Evolutionary conservation across 164 flowering plant species (phyloP), one percentile per base, ranked within the genome.

Genomic region (Saururus chinensis): DNA sequence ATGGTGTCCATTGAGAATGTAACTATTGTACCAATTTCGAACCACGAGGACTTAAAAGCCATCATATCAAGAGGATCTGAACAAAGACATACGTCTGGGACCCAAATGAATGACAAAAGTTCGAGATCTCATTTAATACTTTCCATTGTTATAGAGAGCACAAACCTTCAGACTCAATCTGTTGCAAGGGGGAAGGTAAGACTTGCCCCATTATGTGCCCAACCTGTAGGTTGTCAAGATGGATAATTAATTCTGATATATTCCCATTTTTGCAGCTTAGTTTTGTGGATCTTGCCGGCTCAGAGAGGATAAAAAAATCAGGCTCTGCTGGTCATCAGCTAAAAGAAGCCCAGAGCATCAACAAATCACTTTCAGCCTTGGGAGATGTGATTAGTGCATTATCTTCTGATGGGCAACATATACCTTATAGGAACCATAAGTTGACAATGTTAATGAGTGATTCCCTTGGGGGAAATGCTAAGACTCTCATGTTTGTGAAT

Each of bases 201-300:
- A 8, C 23, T 37, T 20, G 9, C 25, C 19, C n/a, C 10, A 26
- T 45, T 41, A 19, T 40, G 13, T 54, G 49, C 17, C 49, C 49
- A 16, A 24, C 37, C 0, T 0, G 21, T 45, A 58, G 14, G 10
- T 58, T 35, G 13, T 56, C 25, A 19, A n/a, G 19, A 58, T 58
- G 22, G 4, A 40, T 20, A 41, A 56, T 41, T 55, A 22, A 41
- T 23, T 40, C 17, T n/a, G 8, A 57, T 53, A 51, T 24, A 17
- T 26, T 8, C 48, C 40, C 60, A n/a, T n/a, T 0, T 71, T 9
- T 86, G 79, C 92, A 95, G 99, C 72, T 95, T 45, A 95, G 99
- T 73, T 95, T 95, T 75, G 99, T 95, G 30, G 99, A 95, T 74
- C 96, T 95, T 66, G 99, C 99, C 75, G 99, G 99, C 56, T 95